Evolutionary conservation across 495 filamentous ascomycete species (phyloP).

Genomic region (Penicillium simplicissimum): DNA sequence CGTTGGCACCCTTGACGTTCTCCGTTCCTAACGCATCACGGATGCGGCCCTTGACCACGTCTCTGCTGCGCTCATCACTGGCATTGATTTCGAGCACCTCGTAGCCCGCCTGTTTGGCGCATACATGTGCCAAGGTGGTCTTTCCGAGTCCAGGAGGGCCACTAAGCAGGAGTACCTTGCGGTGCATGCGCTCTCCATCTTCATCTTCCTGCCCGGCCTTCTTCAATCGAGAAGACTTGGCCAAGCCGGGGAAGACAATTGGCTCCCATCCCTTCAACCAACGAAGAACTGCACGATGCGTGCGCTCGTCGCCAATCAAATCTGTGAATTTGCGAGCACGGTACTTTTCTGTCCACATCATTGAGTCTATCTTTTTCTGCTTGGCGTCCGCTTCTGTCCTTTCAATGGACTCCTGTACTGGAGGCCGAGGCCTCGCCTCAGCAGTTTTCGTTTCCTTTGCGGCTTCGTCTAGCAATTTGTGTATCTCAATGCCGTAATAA

Average conservation of each 20-base stretch:
- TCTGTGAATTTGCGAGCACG: constrained; percentile 90
- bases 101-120: constrained; percentile 91
- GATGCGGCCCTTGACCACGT: constrained; percentile 90
- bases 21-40: constrained; percentile 86
- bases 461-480: constrained; percentile 69
- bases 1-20: constrained; percentile 79
- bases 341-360: constrained; percentile 88
- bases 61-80: constrained; percentile 92
- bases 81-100: constrained; percentile 96
- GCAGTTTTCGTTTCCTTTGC: constrained; percentile 49
- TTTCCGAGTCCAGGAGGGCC: constrained; percentile 94
- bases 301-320: constrained; percentile 89
- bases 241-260: constrained; percentile 79
- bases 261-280: constrained; percentile 96
- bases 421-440: constrained; percentile 12
- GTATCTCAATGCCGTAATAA: constrained; percentile 92
- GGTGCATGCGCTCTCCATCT: constrained; percentile 66
- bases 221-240: constrained; percentile 51
- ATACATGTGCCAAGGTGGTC: constrained; percentile 95
- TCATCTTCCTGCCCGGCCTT: constrained; percentile 45
- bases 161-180: constrained; percentile 86
- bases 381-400: constrained; percentile 35
- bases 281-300: constrained; percentile 84
- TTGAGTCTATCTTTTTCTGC: constrained; percentile 40
- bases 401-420: constrained; percentile 42